Percentiles rank a stretch among this genome's conserved stretches.
Conservation (phyloP, 306 rosid species). For the Lagenaria siceraria region DNA sequence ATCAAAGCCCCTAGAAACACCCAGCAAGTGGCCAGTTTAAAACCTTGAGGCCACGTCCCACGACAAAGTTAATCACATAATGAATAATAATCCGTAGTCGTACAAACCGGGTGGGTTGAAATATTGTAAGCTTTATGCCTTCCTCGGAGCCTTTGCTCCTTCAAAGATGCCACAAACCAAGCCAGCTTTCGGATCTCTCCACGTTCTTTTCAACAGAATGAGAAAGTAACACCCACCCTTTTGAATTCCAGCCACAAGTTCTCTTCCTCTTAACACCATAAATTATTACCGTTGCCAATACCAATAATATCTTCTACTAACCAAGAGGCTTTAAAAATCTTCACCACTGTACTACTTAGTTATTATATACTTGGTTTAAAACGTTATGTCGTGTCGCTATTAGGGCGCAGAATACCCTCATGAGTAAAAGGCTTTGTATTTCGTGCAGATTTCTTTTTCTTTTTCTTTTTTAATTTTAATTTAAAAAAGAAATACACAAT, state of each 20-base stretch:
- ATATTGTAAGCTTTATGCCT: not conserved
- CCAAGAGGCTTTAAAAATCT: not conserved
- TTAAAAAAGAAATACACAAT: not conserved
- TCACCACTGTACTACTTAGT: not conserved
- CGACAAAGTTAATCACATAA: slow-evolving; percentile 36
- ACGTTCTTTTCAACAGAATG: not conserved
- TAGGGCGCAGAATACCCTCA: slow-evolving; percentile 11
- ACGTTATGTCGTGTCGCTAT: slow-evolving; percentile 24
- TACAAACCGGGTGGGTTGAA: slow-evolving; percentile 27
- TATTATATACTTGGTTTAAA: slow-evolving; percentile 12
- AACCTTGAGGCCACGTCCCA: slow-evolving; percentile 21
- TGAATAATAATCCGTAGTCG: slow-evolving; percentile 35
- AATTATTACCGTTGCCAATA: not conserved
- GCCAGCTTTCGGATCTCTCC: slow-evolving; percentile 3
- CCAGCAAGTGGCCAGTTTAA: not conserved
- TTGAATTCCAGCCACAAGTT: not conserved
- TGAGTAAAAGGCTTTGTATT: not conserved
- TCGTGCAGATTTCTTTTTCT: not conserved
- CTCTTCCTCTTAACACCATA: not conserved
- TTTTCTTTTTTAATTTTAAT: not conserved
- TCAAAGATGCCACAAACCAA: slow-evolving; percentile 5
- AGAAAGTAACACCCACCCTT: not conserved
- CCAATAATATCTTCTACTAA: slow-evolving; percentile 1
- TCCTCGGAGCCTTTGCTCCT: slow-evolving; percentile 9
- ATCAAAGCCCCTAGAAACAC: not conserved